Conservation (phyloP, 768 basidiomycete genomes). For the Boletus eberwhitei region DNA sequence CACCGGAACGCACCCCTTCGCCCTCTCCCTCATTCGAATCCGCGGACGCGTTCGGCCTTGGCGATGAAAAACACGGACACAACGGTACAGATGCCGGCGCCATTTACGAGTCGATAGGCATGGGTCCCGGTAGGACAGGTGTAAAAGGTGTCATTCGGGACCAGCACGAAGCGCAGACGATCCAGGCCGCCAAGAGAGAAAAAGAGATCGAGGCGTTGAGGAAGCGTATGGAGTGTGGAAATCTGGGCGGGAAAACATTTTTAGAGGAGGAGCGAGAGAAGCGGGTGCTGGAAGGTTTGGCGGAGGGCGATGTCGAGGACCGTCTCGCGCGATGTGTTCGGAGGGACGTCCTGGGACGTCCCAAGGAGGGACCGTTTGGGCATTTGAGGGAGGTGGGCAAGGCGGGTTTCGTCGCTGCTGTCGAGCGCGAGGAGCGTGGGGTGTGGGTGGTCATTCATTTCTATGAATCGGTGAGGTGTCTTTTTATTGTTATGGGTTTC, state of each 20-base stretch:
- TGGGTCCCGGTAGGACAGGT: slow-evolving; percentile 83
- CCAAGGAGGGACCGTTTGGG: slow-evolving; percentile 60
- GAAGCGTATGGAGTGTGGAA: slow-evolving; percentile 58
- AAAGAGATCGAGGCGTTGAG: slow-evolving; percentile 53
- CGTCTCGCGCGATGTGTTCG: slow-evolving; percentile 13
- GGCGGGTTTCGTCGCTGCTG: slow-evolving; percentile 67
- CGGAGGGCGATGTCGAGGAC: slow-evolving; percentile 29
- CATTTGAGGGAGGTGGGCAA: slow-evolving; percentile 79
- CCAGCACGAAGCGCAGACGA: slow-evolving; percentile 60
- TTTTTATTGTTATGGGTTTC: neutral
- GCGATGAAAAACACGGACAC: slow-evolving; percentile 49
- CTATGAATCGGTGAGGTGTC: slow-evolving; percentile 66
- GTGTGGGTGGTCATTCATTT: slow-evolving; percentile 86
- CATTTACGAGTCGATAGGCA: slow-evolving; percentile 62
- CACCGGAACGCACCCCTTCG: slow-evolving; percentile 63
- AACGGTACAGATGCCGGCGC: slow-evolving; percentile 34
- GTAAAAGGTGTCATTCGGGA: slow-evolving; percentile 89
- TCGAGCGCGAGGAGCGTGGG: slow-evolving; percentile 65
- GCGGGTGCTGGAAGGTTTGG: slow-evolving; percentile 41
- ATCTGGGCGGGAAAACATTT: slow-evolving; percentile 67
- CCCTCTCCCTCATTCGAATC: slow-evolving; percentile 34
- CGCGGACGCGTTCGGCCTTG: slow-evolving; percentile 35
- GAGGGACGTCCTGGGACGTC: slow-evolving; percentile 46
- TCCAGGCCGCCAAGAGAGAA: slow-evolving; percentile 50
- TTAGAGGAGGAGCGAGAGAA: slow-evolving; percentile 74